Evolutionary conservation across 164 flowering plant species (phyloP).

Genomic region (Sedum album): DNA sequence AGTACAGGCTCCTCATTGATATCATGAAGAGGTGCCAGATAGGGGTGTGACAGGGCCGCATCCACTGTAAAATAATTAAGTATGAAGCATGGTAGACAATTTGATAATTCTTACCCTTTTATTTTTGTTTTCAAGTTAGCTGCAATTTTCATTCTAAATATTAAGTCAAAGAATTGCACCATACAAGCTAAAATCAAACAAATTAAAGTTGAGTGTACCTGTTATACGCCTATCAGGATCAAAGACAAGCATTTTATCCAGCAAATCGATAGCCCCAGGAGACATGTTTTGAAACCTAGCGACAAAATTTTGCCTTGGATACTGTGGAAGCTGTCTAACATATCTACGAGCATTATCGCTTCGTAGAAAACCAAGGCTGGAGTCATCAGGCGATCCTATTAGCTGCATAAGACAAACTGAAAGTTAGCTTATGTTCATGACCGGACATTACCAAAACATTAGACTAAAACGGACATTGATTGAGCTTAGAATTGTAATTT

Average conservation of each 20-base stretch:
- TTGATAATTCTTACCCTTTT: too few relatives aligned
- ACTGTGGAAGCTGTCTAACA: conserved; percentile 33
- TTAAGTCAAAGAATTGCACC: too few relatives aligned
- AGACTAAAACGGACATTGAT: too few relatives aligned
- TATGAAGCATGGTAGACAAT: too few relatives aligned
- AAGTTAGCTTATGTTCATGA: too few relatives aligned
- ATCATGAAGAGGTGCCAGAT: conserved; percentile 20
- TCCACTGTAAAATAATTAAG: conserved; percentile 15
- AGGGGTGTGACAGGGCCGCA: conserved; percentile 23
- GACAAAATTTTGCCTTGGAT: conserved; percentile 16
- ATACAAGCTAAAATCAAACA: too few relatives aligned
- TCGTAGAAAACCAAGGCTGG: conserved; percentile 40
- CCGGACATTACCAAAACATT: too few relatives aligned
- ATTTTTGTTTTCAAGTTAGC: too few relatives aligned
- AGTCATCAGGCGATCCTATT: conserved; percentile 46
- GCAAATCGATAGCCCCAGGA: conserved; percentile 9
- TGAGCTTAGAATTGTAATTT: too few relatives aligned
- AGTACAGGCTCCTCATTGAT: conserved; percentile 24
- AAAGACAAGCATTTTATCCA: conserved; percentile 12
- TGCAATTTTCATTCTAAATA: too few relatives aligned
- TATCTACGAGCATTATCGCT: conserved; percentile 45
- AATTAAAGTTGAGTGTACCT: background rate
- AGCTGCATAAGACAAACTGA: conserved; percentile 15
- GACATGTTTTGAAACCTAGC: conserved; percentile 4
- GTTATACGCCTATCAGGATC: conserved; percentile 9